Base-by-base conservation (phyloP, 192 early-diverging fungal genomes). In the Lunasporangiospora selenospora region DNA sequence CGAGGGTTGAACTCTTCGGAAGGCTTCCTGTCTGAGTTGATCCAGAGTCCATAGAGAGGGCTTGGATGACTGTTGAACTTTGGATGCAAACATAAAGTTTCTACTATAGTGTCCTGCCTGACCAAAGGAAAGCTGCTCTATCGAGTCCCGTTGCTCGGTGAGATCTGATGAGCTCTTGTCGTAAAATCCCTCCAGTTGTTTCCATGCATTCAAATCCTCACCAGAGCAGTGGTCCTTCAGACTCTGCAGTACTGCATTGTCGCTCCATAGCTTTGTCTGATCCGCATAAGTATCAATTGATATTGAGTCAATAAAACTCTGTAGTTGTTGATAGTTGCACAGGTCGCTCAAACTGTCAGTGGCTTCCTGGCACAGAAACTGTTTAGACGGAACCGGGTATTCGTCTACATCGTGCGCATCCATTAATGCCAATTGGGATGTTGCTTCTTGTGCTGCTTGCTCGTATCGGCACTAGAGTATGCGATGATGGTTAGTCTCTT, bases 291-390 rank as follows among this genome's bases (percentile, higher is more conserved):
- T 36, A 8, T 73, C 55, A 10, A 57, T 27, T 16, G 69, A 49
- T 13, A 44, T 58, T 12, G 69, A 73, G 27, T 62, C 69, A 38
- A 73, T 37, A 37, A 73, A 73, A 6, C 19, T 3, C 4, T 73
- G 69, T 12, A 73, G 69, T 21, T 73, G 59, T 21, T 51, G 45
- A 37, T 73, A 73, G 21, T 37, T 73, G 54, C 56, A 52, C 2
- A 73, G 46, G 18, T 63, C 60, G 42, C 69, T 55, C 13, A 73
- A 27, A 50, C 54, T 73, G 21, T 51, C 36, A 0, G 61, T 24
- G 33, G 58, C 58, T 24, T 57, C 59, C 21, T 57, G 60, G 27
- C 53, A 73, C 1, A 73, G 37, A 27, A 73, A 73, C 19, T 63
- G 49, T 29, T 29, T 46, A 11, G 53, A 61, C 1, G 60, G 53